Evolutionary conservation across 1,139 yeast species (phyloP).

Genomic region (Debaryomyces robertsiae): DNA sequence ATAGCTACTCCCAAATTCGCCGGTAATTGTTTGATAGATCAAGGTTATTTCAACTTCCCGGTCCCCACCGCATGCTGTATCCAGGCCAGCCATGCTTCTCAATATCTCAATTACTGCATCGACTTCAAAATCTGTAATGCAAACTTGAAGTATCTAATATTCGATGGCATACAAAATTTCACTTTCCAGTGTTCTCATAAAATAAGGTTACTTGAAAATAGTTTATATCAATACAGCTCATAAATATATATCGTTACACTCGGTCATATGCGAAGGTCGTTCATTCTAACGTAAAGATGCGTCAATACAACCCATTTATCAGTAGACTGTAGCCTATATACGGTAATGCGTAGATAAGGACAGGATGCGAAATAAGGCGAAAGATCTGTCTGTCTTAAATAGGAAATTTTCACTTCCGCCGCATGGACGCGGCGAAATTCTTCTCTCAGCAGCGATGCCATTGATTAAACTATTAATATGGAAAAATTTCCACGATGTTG

Average conservation of each 20-base stretch:
- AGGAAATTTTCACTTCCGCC: slow-evolving; percentile 4
- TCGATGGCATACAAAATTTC: not conserved
- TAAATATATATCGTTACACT: no score
- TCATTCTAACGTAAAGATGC: no score
- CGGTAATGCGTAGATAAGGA: slow-evolving; percentile 1
- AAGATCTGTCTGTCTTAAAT: not conserved
- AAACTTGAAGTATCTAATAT: slow-evolving; percentile 1
- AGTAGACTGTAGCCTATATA: no score
- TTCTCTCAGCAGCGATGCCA: not conserved
- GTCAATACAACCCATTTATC: no score
- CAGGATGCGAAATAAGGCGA: not conserved
- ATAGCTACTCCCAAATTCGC: slow-evolving; percentile 1
- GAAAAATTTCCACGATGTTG: no score
- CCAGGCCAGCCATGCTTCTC: not conserved
- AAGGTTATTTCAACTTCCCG: slow-evolving; percentile 10
- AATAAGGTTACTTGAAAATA: not conserved
- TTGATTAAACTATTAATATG: no score
- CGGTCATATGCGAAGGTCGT: no score
- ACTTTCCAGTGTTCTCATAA: slow-evolving; percentile 4
- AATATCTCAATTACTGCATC: slow-evolving; percentile 2
- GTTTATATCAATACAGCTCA: no score
- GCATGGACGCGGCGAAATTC: slow-evolving; percentile 2
- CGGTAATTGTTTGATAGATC: slow-evolving; percentile 11
- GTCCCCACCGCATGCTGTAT: slow-evolving; percentile 1
- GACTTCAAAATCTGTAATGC: slow-evolving; percentile 1